Evolutionary conservation across 768 basidiomycete genomes (phyloP), one percentile per base, ranked within the genome.

Genomic region (Tulasnella calospora): DNA sequence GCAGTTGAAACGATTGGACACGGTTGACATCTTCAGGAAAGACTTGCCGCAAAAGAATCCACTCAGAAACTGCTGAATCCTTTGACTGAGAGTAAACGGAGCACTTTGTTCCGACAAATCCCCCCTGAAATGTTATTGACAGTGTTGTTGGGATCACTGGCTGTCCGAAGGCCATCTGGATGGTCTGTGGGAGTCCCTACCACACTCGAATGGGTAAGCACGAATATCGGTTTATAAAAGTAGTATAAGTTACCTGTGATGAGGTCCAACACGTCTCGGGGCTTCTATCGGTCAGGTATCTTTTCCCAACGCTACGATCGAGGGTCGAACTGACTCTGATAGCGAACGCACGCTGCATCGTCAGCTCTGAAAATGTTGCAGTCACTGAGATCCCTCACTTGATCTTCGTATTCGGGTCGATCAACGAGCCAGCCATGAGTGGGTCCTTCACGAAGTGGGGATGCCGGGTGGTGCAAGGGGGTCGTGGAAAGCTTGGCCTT

Each of bases 241-340:
- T 10, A 12, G 19, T 12, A 46, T 57, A 21, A 19, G 76, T 70
- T 79, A 92, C 93, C 88, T 92, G 91, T 83, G 91, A 90, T 21
- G 93, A 94, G 33, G 92, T 91, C 93, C 93, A 94, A 83, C 93
- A 94, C 10, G 93, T 94, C 83, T 93, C 93, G 76, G 90, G 89
- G 80, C 86, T 92, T 35, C 87, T 86, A 81, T 94, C 93, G 38
- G 89, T 87, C 30, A 94, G 87, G 82, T 89, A 83, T 82, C 90
- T 92, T 85, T 92, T 94, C 27, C 89, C 89, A 19, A 88, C 89
- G 5, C 90, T 88, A 83, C 92, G 94, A 83, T 94, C 91, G 19
- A 94, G 85, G 6, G 90, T 90, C 44, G 93, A 94, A 84, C 92
- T 94, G 81, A 94, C 93, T 86, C 93, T 94, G 80, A 21, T 23